Base-by-base conservation (phyloP, 2,329 filamentous ascomycete species). In the Salinomyces thailandicus region DNA sequence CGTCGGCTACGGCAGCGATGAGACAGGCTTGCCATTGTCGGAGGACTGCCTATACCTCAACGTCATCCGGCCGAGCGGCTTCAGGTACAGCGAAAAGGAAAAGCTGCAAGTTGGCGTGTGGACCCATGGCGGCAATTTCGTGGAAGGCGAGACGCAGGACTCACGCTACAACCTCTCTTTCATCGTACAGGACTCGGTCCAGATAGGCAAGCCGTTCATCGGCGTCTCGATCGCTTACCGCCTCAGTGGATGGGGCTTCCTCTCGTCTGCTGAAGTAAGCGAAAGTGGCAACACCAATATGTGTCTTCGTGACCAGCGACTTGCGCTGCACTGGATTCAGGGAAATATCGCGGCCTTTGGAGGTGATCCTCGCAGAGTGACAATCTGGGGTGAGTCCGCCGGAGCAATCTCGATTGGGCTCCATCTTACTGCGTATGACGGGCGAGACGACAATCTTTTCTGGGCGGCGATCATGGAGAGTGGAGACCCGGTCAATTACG, bases 381-480 rank as follows among this genome's bases (percentile, higher is more conserved):
- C 58, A 1, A 57, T 63, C 18, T 29, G 30, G 36, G 40, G 46
- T n/a, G 47, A 51, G 33, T 43, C 56, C 31, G 65, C 66, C 4
- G 66, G 67, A 13, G 67, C 53, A 6, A 54, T 52, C 1, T 62
- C 58, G 4, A 64, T 69, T 1, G 67, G 66, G 20, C 62, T 59
- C 42, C 61, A 64, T 11, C 45, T 70, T 12, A 63, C 58, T 5
- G 65, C 66, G 1, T 69, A 63, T 51, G 57, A 61, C 29, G 66
- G 67, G 17, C 61, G 66, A 9, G 62, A 69, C 35, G 67, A 69
- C 42, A 52, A 58, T 17, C 54, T 69, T 12, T 69, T 68, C 59
- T 59, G 63, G 11, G 64, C 52, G 20, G 66, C 61, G 5, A 65
- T 68, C 29, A 63, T 68, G 62, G 48, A 69, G 36, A 61, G 55